These are phyloP conservation scores for Haplosporangium sp. DNA, from an alignment of 371 early-diverging fungal species.

Conservation along the genomic window DNA sequence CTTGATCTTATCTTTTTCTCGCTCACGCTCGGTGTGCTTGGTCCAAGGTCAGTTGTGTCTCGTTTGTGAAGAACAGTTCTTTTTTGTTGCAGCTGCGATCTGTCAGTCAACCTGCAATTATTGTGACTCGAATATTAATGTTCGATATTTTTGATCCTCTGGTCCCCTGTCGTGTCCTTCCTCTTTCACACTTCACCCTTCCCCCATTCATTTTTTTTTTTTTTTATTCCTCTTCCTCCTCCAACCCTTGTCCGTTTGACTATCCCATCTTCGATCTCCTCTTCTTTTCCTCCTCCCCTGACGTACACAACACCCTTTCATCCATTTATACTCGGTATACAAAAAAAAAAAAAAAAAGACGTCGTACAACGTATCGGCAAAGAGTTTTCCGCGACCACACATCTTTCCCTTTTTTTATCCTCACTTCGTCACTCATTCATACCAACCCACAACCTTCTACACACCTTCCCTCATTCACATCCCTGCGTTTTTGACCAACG, in stretches of 20 bases:
- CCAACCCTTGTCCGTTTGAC: not conserved
- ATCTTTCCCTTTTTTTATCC: no score
- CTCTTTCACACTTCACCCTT: not conserved
- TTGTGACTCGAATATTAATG: no score
- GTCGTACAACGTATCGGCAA: no score
- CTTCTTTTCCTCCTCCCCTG: not conserved
- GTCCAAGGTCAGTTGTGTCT: not conserved
- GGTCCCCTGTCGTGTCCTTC: no score
- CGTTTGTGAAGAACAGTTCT: not conserved
- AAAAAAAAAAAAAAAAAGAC: constrained; percentile 1
- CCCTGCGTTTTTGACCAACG: no score
- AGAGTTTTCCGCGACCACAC: no score
- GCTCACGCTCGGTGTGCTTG: not conserved
- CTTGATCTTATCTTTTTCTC: not conserved
- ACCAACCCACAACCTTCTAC: no score
- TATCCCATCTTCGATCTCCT: constrained; percentile 1
- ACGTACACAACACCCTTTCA: not conserved
- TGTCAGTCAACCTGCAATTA: no score
- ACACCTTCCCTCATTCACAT: no score
- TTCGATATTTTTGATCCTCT: no score
- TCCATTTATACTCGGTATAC: not conserved
- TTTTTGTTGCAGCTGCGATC: not conserved
- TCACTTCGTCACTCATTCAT: no score
- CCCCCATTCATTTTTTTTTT: not conserved
- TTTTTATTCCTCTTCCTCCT: not conserved